Evolutionary conservation across 2,329 filamentous ascomycete species (phyloP), one percentile per base, ranked within the genome.

Genomic region (Colletotrichum coccodes): DNA sequence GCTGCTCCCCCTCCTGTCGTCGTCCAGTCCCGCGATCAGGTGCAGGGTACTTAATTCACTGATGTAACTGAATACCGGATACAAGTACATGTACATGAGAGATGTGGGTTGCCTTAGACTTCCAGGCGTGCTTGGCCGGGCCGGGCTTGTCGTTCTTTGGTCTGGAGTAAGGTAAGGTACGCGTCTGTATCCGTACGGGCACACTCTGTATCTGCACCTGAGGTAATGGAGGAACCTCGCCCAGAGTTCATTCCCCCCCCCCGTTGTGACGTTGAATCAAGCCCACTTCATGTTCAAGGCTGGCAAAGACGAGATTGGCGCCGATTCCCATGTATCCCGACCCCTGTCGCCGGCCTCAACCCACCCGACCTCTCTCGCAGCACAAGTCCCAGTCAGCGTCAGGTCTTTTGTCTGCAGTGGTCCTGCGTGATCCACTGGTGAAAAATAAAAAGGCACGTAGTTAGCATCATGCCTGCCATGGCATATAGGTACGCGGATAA

Each of bases 261-360:
- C 44, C 32, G 44, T 57, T 66, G 61, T 69, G 66, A 69, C 65
- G 65, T 68, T 64, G 65, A 68, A 68, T 68, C 65, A 68, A 68
- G 60, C 65, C 65, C 64, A 64, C 60, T 68, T 42, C 30, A 40
- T 30, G 21, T 26, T 53, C 54, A 60, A 36, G 52, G 65, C 65
- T 59, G 61, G 61, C 54, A 60, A 68, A 60, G 49, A 56, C 40
- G 56, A 69, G 66, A 69, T 69, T 69, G 66, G 61, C 56, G 66
- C 66, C 66, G 66, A 68, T 68, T 68, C 54, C 60, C 18, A 49
- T 54, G 50, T 50, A 57, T 60, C 61, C 61, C 61, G 54, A 66
- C 62, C 60, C 66, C 36, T 60, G 66, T 30, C 42, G 16, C 50
- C 36, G 42, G 50, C 50, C 18, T 50, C 59, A 52, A 60, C 38